phyloP scores from a whole-genome alignment of 2,329 filamentous ascomycete genomes.

The Claviceps digitariae region DNA sequence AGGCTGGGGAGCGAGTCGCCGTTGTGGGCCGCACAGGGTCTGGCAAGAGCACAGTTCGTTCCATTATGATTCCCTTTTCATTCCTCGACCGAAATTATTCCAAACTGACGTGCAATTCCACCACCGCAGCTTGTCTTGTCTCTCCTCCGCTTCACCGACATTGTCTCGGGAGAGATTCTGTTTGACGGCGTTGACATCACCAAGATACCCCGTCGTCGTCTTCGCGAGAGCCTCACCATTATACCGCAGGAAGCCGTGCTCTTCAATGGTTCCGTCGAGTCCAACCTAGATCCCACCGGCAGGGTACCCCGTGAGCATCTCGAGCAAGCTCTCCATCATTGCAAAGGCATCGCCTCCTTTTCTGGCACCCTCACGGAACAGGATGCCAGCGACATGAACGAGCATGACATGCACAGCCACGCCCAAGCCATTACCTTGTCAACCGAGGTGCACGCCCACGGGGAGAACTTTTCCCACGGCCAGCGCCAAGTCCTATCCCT shows the following conservation, averaged over 20 bases:
- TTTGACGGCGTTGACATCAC: slow-evolving; percentile 44
- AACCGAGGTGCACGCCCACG: slow-evolving; percentile 36
- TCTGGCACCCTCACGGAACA: slow-evolving; percentile 24
- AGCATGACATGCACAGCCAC: not conserved
- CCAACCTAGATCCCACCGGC: slow-evolving; percentile 52
- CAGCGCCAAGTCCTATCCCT: slow-evolving; percentile 46
- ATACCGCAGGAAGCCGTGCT: slow-evolving; percentile 47
- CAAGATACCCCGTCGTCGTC: slow-evolving; percentile 32
- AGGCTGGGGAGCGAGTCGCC: slow-evolving; percentile 61
- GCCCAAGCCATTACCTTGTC: slow-evolving; percentile 22
- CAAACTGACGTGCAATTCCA: too few relatives aligned
- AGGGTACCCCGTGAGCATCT: slow-evolving; percentile 39
- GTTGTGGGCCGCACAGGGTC: slow-evolving; percentile 71
- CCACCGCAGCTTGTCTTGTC: slow-evolving; percentile 33
- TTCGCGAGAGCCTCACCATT: slow-evolving; percentile 41
- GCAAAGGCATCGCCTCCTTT: slow-evolving; percentile 44
- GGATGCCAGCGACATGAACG: slow-evolving; percentile 15
- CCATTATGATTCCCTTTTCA: not conserved
- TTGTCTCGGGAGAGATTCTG: slow-evolving; percentile 36
- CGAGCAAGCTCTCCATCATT: slow-evolving; percentile 45
- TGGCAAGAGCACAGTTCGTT: slow-evolving; percentile 57
- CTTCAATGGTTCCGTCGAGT: slow-evolving; percentile 37
- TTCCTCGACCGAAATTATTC: too few relatives aligned
- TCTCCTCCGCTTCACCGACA: slow-evolving; percentile 38
- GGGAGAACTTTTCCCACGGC: slow-evolving; percentile 43